Evolutionary conservation across 1,284 basidiomycete genomes (phyloP).

Genomic region (Laetiporus sulphureus): DNA sequence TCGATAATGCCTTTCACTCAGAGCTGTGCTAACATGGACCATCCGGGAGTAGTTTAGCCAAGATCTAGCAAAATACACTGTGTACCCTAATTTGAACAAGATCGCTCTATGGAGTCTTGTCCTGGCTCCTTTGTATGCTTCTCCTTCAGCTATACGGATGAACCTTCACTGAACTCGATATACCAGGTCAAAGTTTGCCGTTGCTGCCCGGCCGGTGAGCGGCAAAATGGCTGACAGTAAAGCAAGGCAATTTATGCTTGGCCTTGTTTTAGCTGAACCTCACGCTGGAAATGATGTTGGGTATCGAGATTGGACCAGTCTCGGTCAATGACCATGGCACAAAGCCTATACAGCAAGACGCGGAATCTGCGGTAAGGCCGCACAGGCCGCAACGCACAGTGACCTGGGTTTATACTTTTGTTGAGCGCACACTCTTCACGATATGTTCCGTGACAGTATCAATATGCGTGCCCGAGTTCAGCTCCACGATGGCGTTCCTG

Average conservation of each 20-base stretch:
- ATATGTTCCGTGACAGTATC: constrained; percentile 62
- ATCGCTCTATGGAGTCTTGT: constrained; percentile 88
- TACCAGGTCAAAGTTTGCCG: constrained; percentile 77
- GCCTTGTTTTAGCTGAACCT: constrained; percentile 49
- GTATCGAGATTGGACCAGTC: constrained; percentile 42
- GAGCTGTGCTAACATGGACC: neutral
- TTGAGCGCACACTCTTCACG: constrained; percentile 59
- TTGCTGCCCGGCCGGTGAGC: constrained; percentile 78
- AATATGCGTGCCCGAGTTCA: constrained; percentile 81
- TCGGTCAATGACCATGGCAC: constrained; percentile 33
- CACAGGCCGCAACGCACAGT: constrained; percentile 20
- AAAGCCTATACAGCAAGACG: constrained; percentile 13
- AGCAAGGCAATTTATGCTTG: too few relatives aligned
- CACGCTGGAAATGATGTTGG: constrained; percentile 71
- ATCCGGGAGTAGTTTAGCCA: constrained; percentile 63
- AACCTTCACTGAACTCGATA: constrained; percentile 11
- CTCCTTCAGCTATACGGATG: neutral
- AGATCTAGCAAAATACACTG: constrained; percentile 72
- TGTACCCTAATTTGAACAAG: constrained; percentile 69
- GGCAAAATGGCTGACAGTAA: too few relatives aligned
- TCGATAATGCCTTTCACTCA: neutral
- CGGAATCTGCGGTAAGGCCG: constrained; percentile 3
- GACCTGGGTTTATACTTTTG: constrained; percentile 40
- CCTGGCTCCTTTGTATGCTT: constrained; percentile 70
- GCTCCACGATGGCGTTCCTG: constrained; percentile 85